Evolutionary conservation across 2,329 filamentous ascomycete species (phyloP).

Genomic region (Coniochaeta sp.): DNA sequence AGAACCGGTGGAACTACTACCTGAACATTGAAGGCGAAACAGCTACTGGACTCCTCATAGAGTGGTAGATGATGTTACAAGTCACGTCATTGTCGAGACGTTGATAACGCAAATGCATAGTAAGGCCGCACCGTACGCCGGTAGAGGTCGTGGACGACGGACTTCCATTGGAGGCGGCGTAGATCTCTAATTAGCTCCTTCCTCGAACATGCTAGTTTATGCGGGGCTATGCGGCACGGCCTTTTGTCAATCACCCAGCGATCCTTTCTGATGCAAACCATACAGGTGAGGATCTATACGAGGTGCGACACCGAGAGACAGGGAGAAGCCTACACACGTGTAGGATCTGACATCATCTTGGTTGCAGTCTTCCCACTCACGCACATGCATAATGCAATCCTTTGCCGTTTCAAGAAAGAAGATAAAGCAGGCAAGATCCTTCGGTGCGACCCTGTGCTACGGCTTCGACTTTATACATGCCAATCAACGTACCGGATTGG

Average conservation of each 20-base stretch:
- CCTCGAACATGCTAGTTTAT: not conserved
- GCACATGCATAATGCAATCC: not conserved
- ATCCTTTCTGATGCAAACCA: no score
- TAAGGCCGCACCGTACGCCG: not conserved
- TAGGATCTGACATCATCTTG: not conserved
- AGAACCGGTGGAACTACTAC: not conserved
- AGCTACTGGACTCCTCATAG: not conserved
- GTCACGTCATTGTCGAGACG: not conserved
- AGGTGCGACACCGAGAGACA: not conserved
- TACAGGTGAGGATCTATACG: not conserved
- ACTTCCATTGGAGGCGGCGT: not conserved
- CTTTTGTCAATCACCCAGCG: not conserved
- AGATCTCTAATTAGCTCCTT: not conserved
- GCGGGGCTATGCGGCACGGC: not conserved
- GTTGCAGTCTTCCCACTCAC: not conserved
- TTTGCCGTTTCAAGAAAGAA: not conserved
- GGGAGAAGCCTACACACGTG: not conserved
- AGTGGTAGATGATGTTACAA: not conserved
- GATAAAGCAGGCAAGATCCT: not conserved
- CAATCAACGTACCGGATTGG: not conserved
- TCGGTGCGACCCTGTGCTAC: not conserved
- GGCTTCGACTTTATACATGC: not conserved
- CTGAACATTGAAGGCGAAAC: not conserved
- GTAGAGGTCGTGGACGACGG: not conserved
- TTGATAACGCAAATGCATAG: not conserved